Percentiles rank a stretch among this genome's conserved stretches.
phyloP scores from a whole-genome alignment of 2,329 filamentous ascomycete species.

The Thermothelomyces thermophilus region DNA sequence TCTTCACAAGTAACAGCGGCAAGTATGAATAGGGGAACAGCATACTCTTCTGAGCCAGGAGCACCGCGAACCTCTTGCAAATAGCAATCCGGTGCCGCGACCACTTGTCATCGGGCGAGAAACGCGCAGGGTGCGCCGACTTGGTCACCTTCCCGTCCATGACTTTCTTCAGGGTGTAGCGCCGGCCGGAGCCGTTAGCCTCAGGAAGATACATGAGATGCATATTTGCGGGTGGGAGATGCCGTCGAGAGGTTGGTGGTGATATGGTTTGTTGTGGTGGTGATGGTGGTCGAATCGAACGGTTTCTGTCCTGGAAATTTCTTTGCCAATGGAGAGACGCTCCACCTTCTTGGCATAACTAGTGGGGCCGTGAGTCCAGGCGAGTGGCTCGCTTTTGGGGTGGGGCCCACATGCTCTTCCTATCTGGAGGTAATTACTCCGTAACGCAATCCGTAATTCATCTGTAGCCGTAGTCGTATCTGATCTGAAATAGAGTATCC shows the following conservation, averaged over 20 bases:
- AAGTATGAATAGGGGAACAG: background rate
- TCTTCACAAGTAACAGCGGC: background rate
- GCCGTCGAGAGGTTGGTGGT: background rate
- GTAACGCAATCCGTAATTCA: too few relatives aligned
- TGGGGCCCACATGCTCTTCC: too few relatives aligned
- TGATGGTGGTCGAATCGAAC: background rate
- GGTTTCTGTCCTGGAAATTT: slow-evolving; percentile 9
- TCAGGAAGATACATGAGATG: slow-evolving; percentile 80
- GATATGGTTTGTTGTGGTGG: background rate
- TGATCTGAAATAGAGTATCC: too few relatives aligned
- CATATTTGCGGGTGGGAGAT: slow-evolving; percentile 34
- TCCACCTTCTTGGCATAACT: background rate
- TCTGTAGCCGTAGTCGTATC: too few relatives aligned
- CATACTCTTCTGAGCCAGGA: slow-evolving; percentile 61
- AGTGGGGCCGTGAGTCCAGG: background rate
- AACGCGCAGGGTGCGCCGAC: slow-evolving; percentile 90
- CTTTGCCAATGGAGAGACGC: background rate
- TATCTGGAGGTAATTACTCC: too few relatives aligned
- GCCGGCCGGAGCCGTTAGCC: slow-evolving; percentile 57
- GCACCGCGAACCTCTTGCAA: slow-evolving; percentile 85
- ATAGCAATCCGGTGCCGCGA: slow-evolving; percentile 91
- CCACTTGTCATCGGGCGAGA: slow-evolving; percentile 98
- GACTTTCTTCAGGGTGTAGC: slow-evolving; percentile 92
- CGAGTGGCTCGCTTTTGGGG: background rate
- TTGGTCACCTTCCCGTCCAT: slow-evolving; percentile 80